These are phyloP conservation scores for Trametes cinnabarina DNA, from an alignment of 768 basidiomycete species.

Conservation along the genomic window DNA sequence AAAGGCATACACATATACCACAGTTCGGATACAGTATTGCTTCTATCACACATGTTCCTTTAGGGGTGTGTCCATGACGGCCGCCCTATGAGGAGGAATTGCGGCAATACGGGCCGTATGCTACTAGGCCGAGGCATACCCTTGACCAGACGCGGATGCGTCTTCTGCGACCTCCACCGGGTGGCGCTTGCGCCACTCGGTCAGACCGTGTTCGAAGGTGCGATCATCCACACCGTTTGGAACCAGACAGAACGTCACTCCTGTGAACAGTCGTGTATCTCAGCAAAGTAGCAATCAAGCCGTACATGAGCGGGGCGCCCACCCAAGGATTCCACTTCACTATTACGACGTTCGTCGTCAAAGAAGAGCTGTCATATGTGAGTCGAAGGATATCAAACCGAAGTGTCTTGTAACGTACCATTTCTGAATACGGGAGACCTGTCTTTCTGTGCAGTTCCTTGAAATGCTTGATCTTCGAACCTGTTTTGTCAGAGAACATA, in stretches of 20 bases:
- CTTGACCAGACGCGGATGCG: neutral
- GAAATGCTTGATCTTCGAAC: conserved; percentile 83
- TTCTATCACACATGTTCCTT: too few species aligned
- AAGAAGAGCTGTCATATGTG: conserved; percentile 42
- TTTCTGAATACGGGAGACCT: conserved; percentile 50
- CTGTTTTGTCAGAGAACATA: too few species aligned
- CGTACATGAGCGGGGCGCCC: neutral
- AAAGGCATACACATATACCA: too few species aligned
- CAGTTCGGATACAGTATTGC: neutral
- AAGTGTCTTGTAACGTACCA: conserved; percentile 34
- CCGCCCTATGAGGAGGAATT: too few species aligned
- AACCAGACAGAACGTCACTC: conserved; percentile 83
- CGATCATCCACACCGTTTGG: conserved; percentile 54
- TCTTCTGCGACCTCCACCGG: conserved; percentile 28
- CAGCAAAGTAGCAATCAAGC: neutral
- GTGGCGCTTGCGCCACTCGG: conserved; percentile 60
- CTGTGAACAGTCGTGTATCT: conserved; percentile 34
- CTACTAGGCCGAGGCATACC: too few species aligned
- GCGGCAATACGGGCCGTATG: too few species aligned
- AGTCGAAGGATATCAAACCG: neutral
- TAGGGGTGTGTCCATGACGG: too few species aligned
- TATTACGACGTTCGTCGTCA: conserved; percentile 47
- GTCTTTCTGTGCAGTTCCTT: conserved; percentile 57
- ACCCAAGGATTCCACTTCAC: conserved; percentile 43
- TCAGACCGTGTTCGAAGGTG: conserved; percentile 70